A percentile compares a stretch with the other conserved stretches of the same genome.
Conservation (phyloP, 257 asterid genomes). For the Mitragyna speciosa region DNA sequence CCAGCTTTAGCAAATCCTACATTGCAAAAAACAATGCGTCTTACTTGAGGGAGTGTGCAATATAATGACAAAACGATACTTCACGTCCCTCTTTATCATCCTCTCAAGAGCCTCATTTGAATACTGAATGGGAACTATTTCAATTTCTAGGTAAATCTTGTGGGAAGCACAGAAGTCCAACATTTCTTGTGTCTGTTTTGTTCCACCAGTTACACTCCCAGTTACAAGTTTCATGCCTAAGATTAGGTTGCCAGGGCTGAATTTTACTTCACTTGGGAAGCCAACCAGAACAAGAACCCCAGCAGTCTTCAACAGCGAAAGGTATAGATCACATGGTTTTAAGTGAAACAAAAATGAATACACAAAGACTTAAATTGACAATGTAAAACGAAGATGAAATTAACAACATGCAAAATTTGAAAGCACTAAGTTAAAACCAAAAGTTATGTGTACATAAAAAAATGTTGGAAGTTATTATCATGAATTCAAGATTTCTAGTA, state of each 20-base stretch:
- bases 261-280: conserved; percentile 74
- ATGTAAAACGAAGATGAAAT: no score
- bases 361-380: no score
- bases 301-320: conserved; percentile 63
- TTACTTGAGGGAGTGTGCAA: conserved; percentile 65
- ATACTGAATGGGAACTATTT: conserved; percentile 60
- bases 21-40: background rate
- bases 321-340: conserved; percentile 59
- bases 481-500: no score
- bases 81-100: conserved; percentile 75
- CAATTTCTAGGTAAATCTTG: conserved; percentile 80
- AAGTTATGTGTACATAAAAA: no score
- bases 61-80: conserved; percentile 80
- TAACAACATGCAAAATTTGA: no score
- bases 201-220: conserved; percentile 85
- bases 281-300: conserved; percentile 81
- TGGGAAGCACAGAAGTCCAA: conserved; percentile 77
- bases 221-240: conserved; percentile 58
- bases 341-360: no score
- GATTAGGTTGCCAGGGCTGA: conserved; percentile 44
- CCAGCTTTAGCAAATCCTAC: background rate
- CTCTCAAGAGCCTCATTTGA: conserved; percentile 78
- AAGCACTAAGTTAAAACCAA: no score
- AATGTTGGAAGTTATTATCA: no score
- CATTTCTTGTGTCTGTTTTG: conserved; percentile 77